Percentiles rank a stretch among this genome's conserved stretches.
These are phyloP conservation scores for Hemerocallis citrina DNA, from an alignment of 106 monocot genomes.

Conservation along the genomic window DNA sequence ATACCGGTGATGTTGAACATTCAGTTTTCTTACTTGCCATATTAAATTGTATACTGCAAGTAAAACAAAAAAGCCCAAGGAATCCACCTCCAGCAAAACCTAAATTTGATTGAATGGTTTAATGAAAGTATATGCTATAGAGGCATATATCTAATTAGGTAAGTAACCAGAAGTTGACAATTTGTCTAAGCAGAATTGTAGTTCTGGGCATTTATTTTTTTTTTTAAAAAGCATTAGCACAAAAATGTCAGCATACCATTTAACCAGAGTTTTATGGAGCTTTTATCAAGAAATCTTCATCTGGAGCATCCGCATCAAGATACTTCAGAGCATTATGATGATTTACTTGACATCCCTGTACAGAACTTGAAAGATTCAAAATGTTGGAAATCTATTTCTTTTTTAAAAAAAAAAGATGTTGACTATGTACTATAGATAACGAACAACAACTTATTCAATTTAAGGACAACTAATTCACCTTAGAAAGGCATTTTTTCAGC, in stretches of 20 bases:
- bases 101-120: not conserved
- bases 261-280: too few relatives aligned
- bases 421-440: not conserved
- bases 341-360: constrained; percentile 54
- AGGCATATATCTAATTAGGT: not conserved
- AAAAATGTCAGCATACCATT: too few relatives aligned
- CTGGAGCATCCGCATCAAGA: constrained; percentile 35
- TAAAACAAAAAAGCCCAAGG: too few relatives aligned
- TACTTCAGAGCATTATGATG: constrained; percentile 54
- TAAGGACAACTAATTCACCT: constrained; percentile 23
- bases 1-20: too few relatives aligned
- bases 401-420: too few relatives aligned
- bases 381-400: not conserved
- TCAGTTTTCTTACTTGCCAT: too few relatives aligned
- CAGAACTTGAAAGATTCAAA: not conserved
- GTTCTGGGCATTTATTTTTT: not conserved
- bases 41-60: too few relatives aligned
- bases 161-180: not conserved
- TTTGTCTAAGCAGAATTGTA: not conserved
- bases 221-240: too few relatives aligned
- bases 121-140: not conserved
- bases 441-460: not conserved
- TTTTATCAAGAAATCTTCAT: constrained; percentile 37
- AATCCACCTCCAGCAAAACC: too few relatives aligned
- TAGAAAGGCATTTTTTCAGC: constrained; percentile 41